Base-by-base conservation (phyloP, 2,329 filamentous ascomycete genomes). In the Colletotrichum incanum region DNA sequence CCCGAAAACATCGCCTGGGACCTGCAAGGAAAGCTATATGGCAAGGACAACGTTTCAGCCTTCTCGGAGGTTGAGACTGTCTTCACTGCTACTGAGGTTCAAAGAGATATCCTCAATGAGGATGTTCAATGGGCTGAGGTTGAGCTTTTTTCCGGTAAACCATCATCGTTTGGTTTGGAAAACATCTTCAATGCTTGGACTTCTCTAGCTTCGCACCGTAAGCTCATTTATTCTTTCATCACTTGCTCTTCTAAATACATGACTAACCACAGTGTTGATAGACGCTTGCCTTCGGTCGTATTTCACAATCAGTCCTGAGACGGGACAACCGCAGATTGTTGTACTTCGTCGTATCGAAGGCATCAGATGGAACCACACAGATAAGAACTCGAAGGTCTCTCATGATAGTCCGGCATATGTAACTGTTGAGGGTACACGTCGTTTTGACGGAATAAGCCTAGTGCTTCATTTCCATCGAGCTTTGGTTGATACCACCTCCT, bases 381-480 rank as follows among this genome's bases (percentile, higher is more conserved):
- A 41, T 20, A 58, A 41, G 55, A 52, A 7, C 11, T n/a, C 31
- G 20, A 26, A 16, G 20, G 31, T n/a, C 2, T 20, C 34, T 9
- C 23, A 11, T 18, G 45, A 63, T 7, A 52, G 20, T n/a, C 45
- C 60, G 12, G 60, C 60, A 9, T 50, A 50, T 18, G 55, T 58
- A 28, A 58, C 55, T 16, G 47, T 50, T 18, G 34, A 63, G 5
- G 34, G 45, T 20, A 50, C 47, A 14, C 34, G 20, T 8, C 47
- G 47, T 5, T 6, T 50, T 12, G 47, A 54, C 9, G 47, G 18
- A 1, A 41, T 50, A 7, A 63, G 47, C n/a, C 31, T 63, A 28
- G 23, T 63, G 14, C 47, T 63, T 14, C 45, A 52, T 18, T 63
- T 63, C n/a, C 60, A 52, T 26, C 60, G 60, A 23, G 60, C 60